A percentile compares a stretch with the other conserved stretches of the same genome.
Evolutionary conservation across 345 rosid species (phyloP).

Genomic region (Iberis pinnata): DNA sequence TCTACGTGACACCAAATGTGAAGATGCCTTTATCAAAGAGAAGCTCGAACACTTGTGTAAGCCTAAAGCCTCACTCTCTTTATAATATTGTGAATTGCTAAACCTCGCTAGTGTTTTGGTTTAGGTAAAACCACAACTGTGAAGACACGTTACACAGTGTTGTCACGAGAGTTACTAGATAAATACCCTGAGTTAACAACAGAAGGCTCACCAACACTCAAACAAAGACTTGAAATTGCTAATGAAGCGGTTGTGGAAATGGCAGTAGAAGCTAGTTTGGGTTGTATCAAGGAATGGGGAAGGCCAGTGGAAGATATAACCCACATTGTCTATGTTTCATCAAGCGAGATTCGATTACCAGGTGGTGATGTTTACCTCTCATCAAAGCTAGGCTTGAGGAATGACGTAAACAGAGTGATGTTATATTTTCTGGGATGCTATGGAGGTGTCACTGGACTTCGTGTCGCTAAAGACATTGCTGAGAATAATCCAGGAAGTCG

Average conservation of each 20-base stretch:
- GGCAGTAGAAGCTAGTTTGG: slow-evolving; percentile 73
- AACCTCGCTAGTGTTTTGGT: slow-evolving; percentile 8
- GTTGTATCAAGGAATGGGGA: slow-evolving; percentile 89
- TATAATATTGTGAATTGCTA: neutral
- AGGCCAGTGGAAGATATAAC: slow-evolving; percentile 66
- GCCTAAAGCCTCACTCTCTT: slow-evolving; percentile 36
- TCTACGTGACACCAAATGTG: slow-evolving; percentile 74
- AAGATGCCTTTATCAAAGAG: slow-evolving; percentile 62
- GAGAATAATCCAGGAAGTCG: slow-evolving; percentile 94
- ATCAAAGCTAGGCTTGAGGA: slow-evolving; percentile 56
- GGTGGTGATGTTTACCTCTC: slow-evolving; percentile 89
- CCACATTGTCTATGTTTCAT: slow-evolving; percentile 82
- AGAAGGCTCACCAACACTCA: slow-evolving; percentile 75
- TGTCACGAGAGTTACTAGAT: slow-evolving; percentile 71
- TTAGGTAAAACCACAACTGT: slow-evolving; percentile 90
- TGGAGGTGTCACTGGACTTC: slow-evolving; percentile 85
- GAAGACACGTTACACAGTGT: slow-evolving; percentile 85
- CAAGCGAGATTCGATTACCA: slow-evolving; percentile 88
- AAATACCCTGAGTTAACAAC: slow-evolving; percentile 78
- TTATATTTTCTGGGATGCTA: slow-evolving; percentile 86
- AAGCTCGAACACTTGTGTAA: slow-evolving; percentile 84
- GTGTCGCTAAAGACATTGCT: slow-evolving; percentile 92
- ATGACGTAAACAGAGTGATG: slow-evolving; percentile 71
- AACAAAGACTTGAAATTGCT: slow-evolving; percentile 79
- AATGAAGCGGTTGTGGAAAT: slow-evolving; percentile 79